Base-by-base conservation (phyloP, 2,329 filamentous ascomycete genomes). In the Phymatotrichopsis omnivora region DNA sequence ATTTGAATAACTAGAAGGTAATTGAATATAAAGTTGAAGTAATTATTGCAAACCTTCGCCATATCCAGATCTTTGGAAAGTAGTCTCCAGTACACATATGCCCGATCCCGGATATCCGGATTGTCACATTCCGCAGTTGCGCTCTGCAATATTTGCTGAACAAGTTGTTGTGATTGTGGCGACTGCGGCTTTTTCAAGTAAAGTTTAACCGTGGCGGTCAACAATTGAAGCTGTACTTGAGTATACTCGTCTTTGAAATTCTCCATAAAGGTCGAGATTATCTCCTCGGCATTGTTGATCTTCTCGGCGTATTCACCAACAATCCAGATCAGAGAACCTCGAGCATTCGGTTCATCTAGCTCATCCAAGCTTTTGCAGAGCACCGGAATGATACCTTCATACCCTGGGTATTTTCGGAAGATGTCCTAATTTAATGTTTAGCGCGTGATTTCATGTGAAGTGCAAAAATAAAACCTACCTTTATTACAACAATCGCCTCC, bases 251-350 rank as follows among this genome's bases (percentile, higher is more conserved):
- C 91, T 63, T 83, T 82, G 63, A 98, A 96, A 1, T 79, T 81
- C 45, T 96, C 91, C 10, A 95, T 89, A 60, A 98, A 98, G 14
- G 82, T 80, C 41, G 78, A 74, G 48, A 98, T 66, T 52, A 98
- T 96, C 57, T 96, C 85, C 54, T 87, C 86, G n/a, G 91, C 91
- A 59, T 98, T 96, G 67, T 77, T 93, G 60, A 98, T 98, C 72
- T 98, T 98, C 69, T 98, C 91, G 1, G 91, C 91, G 62, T 98
- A 98, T 64, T 98, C 91, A 57, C 91, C 91, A 5, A 98, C 89
- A 56, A 98, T 96, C 91, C 91, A 98, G 60, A 98, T 96, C 49
- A 98, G 69, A 17, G 89, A 82, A 2, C 83, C 87, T 60, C 91
- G 73, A 5, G 91, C 91, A 58, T 86, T 80, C 1, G 89, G 87